Evolutionary conservation across 495 filamentous ascomycete species (phyloP).

Genomic region (Cercophora sp.): DNA sequence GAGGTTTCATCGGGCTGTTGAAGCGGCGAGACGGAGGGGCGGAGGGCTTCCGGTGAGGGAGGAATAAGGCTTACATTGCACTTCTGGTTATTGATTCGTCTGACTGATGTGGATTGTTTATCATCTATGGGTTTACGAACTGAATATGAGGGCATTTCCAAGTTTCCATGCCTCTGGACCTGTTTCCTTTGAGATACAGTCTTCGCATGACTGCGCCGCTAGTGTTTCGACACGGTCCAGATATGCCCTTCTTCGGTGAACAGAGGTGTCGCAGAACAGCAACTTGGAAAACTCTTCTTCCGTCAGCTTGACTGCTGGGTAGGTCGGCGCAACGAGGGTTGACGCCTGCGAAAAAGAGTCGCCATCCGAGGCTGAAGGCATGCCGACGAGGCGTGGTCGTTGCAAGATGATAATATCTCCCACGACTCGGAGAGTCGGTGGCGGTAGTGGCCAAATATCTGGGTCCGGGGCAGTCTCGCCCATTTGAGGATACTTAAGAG

Average conservation of each 20-base stretch:
- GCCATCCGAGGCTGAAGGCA: neutral
- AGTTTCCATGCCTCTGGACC: neutral
- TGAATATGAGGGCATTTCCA: neutral
- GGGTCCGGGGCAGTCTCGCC: neutral
- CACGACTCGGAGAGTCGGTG: neutral
- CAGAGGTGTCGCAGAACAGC: conserved; percentile 5
- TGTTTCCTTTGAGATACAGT: neutral
- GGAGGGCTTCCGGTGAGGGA: neutral
- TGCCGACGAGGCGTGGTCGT: neutral
- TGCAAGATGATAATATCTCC: conserved; percentile 10
- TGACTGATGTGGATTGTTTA: too few species aligned
- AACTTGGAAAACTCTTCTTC: neutral
- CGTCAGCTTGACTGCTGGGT: neutral
- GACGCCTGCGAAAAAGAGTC: neutral
- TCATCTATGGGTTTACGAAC: too few species aligned
- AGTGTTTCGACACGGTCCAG: conserved; percentile 3
- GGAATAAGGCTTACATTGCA: neutral
- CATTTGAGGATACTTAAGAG: neutral
- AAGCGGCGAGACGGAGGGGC: conserved; percentile 5
- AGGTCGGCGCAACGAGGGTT: neutral
- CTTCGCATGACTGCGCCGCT: neutral
- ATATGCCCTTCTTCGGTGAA: conserved; percentile 8
- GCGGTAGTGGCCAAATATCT: conserved; percentile 1
- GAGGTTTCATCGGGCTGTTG: conserved; percentile 1
- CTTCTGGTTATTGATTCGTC: too few species aligned